phyloP scores from a whole-genome alignment of 352 stramenopile genomes.

The Phytophthora macrochlamydospora region DNA sequence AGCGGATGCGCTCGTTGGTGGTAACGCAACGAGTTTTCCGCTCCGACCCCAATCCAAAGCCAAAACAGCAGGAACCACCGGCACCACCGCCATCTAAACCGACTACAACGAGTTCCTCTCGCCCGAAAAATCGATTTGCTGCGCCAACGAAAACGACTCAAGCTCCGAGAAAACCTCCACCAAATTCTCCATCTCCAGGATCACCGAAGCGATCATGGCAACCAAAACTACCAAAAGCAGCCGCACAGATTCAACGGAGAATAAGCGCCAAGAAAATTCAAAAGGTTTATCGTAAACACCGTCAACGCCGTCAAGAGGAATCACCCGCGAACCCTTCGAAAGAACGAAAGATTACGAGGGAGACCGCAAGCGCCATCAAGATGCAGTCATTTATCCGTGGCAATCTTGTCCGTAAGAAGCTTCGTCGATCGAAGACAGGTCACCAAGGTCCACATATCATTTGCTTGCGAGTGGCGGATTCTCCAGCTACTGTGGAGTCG shows the following conservation, averaged over 20 bases:
- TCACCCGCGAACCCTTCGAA: conserved; percentile 3
- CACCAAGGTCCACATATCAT: conserved; percentile 26
- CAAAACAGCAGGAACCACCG: conserved; percentile 6
- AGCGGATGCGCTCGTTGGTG: conserved; percentile 32
- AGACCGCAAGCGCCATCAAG: conserved; percentile 44
- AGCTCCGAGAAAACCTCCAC: conserved; percentile 1
- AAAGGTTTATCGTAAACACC: conserved; percentile 44
- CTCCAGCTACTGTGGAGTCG: conserved; percentile 1
- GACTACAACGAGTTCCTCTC: conserved; percentile 2
- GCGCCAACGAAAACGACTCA: conserved; percentile 4
- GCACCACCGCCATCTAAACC: background rate
- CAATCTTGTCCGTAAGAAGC: conserved; percentile 37
- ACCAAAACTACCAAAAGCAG: conserved; percentile 5
- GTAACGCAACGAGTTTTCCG: conserved; percentile 32
- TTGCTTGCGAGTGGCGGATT: conserved; percentile 33
- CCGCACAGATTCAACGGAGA: conserved; percentile 7
- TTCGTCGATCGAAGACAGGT: conserved; percentile 27
- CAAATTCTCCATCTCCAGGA: background rate
- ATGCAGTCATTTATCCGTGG: conserved; percentile 61
- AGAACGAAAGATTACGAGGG: conserved; percentile 23
- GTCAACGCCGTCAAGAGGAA: conserved; percentile 21
- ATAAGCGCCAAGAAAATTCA: conserved; percentile 47
- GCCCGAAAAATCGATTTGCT: conserved; percentile 11
- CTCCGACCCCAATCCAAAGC: conserved; percentile 9
- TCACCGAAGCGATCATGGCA: background rate